These are phyloP conservation scores for Aphanomyces stellatus DNA, from an alignment of 352 stramenopile species.

Conservation along the genomic window DNA sequence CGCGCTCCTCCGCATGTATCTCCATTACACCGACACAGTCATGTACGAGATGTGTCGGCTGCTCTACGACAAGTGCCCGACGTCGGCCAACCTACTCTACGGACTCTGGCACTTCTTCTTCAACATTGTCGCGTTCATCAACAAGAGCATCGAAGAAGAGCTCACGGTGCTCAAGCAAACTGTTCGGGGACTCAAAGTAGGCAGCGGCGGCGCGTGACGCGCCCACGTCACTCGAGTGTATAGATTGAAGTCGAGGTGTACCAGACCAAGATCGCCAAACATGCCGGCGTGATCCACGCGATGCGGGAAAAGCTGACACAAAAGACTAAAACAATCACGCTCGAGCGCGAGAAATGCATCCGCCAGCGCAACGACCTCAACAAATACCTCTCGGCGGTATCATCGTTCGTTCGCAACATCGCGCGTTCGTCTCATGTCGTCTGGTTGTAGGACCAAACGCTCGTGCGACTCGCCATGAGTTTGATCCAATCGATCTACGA, in stretches of 20 bases:
- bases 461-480: slow-evolving; percentile 27
- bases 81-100: slow-evolving; percentile 39
- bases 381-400: slow-evolving; percentile 31
- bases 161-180: slow-evolving; percentile 32
- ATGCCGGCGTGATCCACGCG: slow-evolving; percentile 22
- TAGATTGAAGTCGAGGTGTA: slow-evolving; percentile 32
- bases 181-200: slow-evolving; percentile 25
- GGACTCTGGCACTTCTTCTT: slow-evolving; percentile 36
- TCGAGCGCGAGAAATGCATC: slow-evolving; percentile 37
- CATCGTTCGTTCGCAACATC: no score
- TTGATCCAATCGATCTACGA: slow-evolving; percentile 33
- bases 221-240: not conserved
- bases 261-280: slow-evolving; percentile 19
- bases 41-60: slow-evolving; percentile 39
- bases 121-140: slow-evolving; percentile 23
- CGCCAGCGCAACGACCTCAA: slow-evolving; percentile 46
- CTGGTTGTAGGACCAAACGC: slow-evolving; percentile 27
- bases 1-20: slow-evolving; percentile 21
- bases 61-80: slow-evolving; percentile 53
- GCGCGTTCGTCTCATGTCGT: not conserved
- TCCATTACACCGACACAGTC: slow-evolving; percentile 30
- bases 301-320: slow-evolving; percentile 33
- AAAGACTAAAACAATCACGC: slow-evolving; percentile 30
- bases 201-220: not conserved
- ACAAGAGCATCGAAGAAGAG: slow-evolving; percentile 31